Percentiles rank a stretch among this genome's conserved stretches.
Conservation (phyloP, 148 eudicot genomes). For the Camellia japonica region DNA sequence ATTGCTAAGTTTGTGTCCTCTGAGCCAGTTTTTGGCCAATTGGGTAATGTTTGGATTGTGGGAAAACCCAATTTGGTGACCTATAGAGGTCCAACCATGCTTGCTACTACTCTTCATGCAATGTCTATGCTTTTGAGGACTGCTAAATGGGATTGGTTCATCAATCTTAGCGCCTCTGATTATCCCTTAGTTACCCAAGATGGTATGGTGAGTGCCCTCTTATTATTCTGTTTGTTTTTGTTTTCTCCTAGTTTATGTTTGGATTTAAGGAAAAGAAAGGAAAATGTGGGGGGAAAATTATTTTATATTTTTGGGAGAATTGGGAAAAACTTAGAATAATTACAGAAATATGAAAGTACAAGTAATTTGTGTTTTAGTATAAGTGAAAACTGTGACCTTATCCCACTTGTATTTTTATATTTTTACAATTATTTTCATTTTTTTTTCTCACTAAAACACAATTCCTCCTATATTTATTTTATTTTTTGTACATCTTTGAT, state of each 20-base stretch:
- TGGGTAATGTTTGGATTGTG: constrained; percentile 85
- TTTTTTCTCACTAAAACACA: no score
- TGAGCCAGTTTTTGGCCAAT: constrained; percentile 40
- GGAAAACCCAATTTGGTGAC: constrained; percentile 77
- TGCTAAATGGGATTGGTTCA: constrained; percentile 88
- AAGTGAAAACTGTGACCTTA: no score
- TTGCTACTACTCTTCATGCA: constrained; percentile 76
- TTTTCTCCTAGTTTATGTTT: no score
- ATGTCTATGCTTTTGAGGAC: constrained; percentile 65
- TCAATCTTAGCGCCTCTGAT: constrained; percentile 97
- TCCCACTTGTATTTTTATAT: not conserved
- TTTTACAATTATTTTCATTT: no score
- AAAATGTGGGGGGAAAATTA: no score
- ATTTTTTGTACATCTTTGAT: no score
- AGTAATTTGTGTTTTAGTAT: no score
- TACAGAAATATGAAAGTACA: no score
- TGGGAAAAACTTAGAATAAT: no score
- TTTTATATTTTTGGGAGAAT: no score
- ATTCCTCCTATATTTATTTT: no score
- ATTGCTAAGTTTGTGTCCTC: constrained; percentile 52
- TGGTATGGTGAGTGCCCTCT: constrained; percentile 92
- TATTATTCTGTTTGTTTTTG: not conserved
- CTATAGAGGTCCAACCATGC: constrained; percentile 93
- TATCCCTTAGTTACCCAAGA: constrained; percentile 95
- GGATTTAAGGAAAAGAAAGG: no score